A percentile compares a stretch with the other conserved stretches of the same genome.
Conservation (phyloP, 139 green algal species). For the Picochlorum sp. region DNA sequence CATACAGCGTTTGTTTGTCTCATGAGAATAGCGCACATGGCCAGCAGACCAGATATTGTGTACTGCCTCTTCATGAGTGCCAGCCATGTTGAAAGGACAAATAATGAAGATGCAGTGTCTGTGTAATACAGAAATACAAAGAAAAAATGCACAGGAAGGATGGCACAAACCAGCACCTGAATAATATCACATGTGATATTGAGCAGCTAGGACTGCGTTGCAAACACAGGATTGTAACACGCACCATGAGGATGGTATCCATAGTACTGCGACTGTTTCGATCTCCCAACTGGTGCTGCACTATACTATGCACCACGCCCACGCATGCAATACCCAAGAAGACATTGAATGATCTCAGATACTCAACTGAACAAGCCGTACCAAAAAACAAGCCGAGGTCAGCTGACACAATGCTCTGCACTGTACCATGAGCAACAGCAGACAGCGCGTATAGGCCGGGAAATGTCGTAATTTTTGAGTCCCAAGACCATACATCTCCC, state of each 20-base stretch:
- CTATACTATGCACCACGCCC: no score
- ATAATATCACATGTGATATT: background rate
- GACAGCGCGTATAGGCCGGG: conserved; percentile 80
- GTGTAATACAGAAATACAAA: conserved; percentile 90
- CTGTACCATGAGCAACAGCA: background rate
- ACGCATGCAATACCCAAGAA: no score
- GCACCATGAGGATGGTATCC: no score
- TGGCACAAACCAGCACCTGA: conserved; percentile 26
- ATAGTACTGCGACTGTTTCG: no score
- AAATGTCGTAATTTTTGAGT: conserved; percentile 92
- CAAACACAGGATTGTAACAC: no score
- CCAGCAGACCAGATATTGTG: conserved; percentile 24
- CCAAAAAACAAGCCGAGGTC: background rate
- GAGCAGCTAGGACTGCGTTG: background rate
- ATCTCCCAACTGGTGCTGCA: no score
- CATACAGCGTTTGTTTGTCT: conserved; percentile 93
- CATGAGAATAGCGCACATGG: conserved; percentile 47
- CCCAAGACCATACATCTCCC: conserved; percentile 60
- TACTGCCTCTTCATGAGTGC: conserved; percentile 7
- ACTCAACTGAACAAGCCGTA: background rate
- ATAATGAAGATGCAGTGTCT: conserved; percentile 63
- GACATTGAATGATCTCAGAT: no score
- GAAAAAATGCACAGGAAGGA: conserved; percentile 81
- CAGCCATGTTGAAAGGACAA: conserved; percentile 48
- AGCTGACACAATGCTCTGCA: background rate